Percentiles rank a stretch among this genome's conserved stretches.
Conservation (phyloP, 768 basidiomycete species). For the Sarcodon aspratus region DNA sequence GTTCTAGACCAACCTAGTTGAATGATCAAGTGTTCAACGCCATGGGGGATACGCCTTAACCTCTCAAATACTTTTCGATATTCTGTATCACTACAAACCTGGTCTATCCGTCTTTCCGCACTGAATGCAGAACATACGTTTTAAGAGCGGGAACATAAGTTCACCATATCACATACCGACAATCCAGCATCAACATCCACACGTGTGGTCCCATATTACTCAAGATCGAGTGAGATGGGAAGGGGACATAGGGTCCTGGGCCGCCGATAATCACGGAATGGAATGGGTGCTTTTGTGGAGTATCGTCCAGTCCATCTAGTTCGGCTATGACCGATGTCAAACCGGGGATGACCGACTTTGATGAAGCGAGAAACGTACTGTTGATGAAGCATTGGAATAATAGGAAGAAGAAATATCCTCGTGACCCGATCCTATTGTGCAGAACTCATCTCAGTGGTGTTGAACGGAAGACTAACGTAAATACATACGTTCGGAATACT, state of each 20-base stretch:
- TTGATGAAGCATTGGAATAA: constrained; percentile 92
- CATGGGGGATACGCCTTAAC: constrained; percentile 44
- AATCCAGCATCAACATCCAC: constrained; percentile 68
- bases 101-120: constrained; percentile 74
- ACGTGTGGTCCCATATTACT: constrained; percentile 71
- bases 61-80: constrained; percentile 66
- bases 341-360: constrained; percentile 8
- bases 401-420: constrained; percentile 87
- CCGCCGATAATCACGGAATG: constrained; percentile 68
- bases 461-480: neutral
- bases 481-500: constrained; percentile 53
- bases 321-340: constrained; percentile 31
- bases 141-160: neutral
- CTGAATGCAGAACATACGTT: constrained; percentile 27
- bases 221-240: constrained; percentile 76
- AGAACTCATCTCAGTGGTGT: constrained; percentile 4
- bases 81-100: constrained; percentile 64
- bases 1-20: constrained; percentile 46
- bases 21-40: constrained; percentile 74
- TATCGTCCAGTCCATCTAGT: constrained; percentile 62
- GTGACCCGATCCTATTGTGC: constrained; percentile 54
- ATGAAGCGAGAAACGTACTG: constrained; percentile 28
- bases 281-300: constrained; percentile 48
- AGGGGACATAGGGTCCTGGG: constrained; percentile 66
- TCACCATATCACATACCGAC: constrained; percentile 42